Evolutionary conservation across 2,329 filamentous ascomycete genomes (phyloP), one percentile per base, ranked within the genome.

Genomic region (Penicillium fuscoglaucum): DNA sequence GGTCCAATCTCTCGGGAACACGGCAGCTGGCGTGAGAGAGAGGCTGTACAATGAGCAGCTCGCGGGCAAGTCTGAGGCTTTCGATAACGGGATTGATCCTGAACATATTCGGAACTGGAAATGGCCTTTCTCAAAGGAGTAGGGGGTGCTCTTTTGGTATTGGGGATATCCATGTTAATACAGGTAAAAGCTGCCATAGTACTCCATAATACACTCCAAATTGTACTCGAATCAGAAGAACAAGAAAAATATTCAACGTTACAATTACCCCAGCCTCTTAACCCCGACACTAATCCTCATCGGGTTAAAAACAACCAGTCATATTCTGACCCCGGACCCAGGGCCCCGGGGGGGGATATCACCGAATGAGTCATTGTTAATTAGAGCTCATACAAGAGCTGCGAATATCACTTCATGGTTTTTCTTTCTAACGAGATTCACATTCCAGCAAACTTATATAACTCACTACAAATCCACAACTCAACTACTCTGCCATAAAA

Each of bases 51-150:
- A 88, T 66, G 76, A 82, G 63, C 87, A 89, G 79, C 85, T 90
- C 65, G 76, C 78, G 51, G 87, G 86, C 2, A 82, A 81, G 66
- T 85, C 83, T 58, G 81, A 84, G 71, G 88, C 88, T 0, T 91
- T 85, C 66, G 87, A 90, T 78, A 81, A 82, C 50, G 90, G 90
- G 21, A 76, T 90, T 65, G 90, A 93, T 74, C 87, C 88, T 1
- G 78, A 84, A 35, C 82, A 84, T 69, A 80, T 89, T 67, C 84
- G 81, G 52, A 79, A 86, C 56, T 91, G 88, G 88, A 80, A 74
- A 9, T 91, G 88, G 88, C 82, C 85, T 12, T 81, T 66, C 58
- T 46, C 66, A 2, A 65, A 52, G 33, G 52, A 62, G 41, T 54
- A 48, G 28, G 3, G 29, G 6, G 3, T 33, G 2, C 9, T 6